Conservation (phyloP, 306 rosid species). For the Ormosia emarginata region DNA sequence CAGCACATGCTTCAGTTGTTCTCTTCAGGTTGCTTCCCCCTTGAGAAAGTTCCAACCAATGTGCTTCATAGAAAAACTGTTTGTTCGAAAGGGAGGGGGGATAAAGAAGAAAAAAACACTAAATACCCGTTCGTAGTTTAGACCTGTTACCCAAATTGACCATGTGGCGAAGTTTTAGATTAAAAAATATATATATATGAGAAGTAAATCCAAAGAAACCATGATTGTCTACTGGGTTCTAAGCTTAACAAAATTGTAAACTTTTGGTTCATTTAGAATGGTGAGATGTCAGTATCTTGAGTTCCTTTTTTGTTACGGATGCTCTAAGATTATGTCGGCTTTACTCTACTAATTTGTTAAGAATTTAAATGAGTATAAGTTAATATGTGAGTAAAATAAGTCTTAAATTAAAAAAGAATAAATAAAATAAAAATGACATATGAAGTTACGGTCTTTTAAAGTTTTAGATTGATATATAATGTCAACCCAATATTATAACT, state of each 20-base stretch:
- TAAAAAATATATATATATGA: neutral
- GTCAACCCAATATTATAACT: too few relatives aligned
- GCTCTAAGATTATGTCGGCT: constrained; percentile 15
- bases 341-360: neutral
- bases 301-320: neutral
- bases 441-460: too few relatives aligned
- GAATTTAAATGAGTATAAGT: too few relatives aligned
- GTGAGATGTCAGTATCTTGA: neutral
- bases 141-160: neutral
- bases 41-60: neutral
- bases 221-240: neutral
- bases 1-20: constrained; percentile 35
- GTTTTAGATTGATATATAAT: too few relatives aligned
- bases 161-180: neutral
- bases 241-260: neutral
- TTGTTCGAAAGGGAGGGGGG: neutral
- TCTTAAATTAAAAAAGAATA: too few relatives aligned
- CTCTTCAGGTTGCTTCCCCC: neutral
- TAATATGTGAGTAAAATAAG: too few relatives aligned
- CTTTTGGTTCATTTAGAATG: neutral
- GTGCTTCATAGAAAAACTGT: neutral
- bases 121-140: neutral
- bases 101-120: neutral
- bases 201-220: neutral
- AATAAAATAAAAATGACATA: too few relatives aligned